Evolutionary conservation across 2,329 filamentous ascomycete genomes (phyloP).

Genomic region (Fonsecaea pedrosoi): DNA sequence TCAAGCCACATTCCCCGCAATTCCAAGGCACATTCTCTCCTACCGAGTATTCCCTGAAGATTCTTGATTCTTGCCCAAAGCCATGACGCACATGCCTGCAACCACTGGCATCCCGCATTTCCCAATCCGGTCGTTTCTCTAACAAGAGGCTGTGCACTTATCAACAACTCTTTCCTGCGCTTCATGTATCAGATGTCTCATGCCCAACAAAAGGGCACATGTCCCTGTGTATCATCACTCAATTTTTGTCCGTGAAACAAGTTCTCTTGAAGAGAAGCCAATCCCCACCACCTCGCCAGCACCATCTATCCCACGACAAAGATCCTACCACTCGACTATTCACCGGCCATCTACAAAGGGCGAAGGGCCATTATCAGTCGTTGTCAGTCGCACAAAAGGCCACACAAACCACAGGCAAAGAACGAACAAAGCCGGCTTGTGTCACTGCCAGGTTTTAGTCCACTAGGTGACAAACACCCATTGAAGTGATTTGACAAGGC

Average conservation of each 20-base stretch:
- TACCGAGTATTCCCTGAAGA: too few relatives aligned
- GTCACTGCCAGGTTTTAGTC: neutral
- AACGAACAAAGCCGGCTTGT: neutral
- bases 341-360: neutral
- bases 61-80: neutral
- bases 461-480: neutral
- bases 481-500: neutral
- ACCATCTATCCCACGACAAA: too few relatives aligned
- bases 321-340: neutral
- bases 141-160: neutral
- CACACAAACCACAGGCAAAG: neutral
- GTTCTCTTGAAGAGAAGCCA: neutral
- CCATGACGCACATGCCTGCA: constrained; percentile 6
- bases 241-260: neutral
- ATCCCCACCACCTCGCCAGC: neutral
- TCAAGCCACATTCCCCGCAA: constrained; percentile 12
- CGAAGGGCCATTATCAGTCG: neutral
- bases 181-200: neutral
- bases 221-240: neutral
- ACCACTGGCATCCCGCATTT: neutral
- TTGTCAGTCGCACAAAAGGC: neutral
- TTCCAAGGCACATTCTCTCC: constrained; percentile 5
- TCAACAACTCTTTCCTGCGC: neutral
- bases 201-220: neutral
- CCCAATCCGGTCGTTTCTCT: neutral